These are phyloP conservation scores for Blastobotrys niveus DNA, from an alignment of 1,139 yeast species.

Conservation along the genomic window DNA sequence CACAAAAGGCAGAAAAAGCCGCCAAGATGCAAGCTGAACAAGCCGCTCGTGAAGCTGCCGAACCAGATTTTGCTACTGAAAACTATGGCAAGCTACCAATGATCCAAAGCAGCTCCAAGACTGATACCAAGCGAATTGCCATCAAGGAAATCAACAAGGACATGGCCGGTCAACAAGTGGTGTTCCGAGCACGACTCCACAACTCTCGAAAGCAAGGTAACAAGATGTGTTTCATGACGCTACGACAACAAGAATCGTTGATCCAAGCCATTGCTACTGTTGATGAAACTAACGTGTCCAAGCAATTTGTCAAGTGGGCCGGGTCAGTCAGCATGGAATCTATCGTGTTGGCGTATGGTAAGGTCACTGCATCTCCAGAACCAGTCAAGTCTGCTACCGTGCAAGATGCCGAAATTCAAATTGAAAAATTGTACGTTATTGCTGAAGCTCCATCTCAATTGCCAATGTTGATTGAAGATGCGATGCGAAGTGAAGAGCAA, in stretches of 20 bases:
- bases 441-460: conserved; percentile 88
- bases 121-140: conserved; percentile 55
- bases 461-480: conserved; percentile 94
- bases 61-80: conserved; percentile 77
- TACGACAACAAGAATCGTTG: conserved; percentile 81
- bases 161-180: conserved; percentile 72
- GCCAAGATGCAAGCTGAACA: conserved; percentile 81
- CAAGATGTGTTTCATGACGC: conserved; percentile 81
- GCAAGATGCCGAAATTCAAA: conserved; percentile 81
- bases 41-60: conserved; percentile 76
- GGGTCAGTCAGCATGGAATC: conserved; percentile 81
- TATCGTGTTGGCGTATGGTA: conserved; percentile 85
- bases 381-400: conserved; percentile 85
- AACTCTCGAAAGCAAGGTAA: conserved; percentile 94
- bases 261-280: conserved; percentile 80
- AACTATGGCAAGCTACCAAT: conserved; percentile 88
- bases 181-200: conserved; percentile 91
- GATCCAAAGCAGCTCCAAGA: conserved; percentile 67
- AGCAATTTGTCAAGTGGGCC: conserved; percentile 97
- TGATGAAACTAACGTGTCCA: conserved; percentile 63
- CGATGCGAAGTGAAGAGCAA: conserved; percentile 88
- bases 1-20: conserved; percentile 88
- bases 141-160: conserved; percentile 49
- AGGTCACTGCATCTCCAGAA: conserved; percentile 77
- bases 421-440: conserved; percentile 66